Evolutionary conservation across 192 early-diverging fungal genomes (phyloP).

Genomic region (Podila epicladia): DNA sequence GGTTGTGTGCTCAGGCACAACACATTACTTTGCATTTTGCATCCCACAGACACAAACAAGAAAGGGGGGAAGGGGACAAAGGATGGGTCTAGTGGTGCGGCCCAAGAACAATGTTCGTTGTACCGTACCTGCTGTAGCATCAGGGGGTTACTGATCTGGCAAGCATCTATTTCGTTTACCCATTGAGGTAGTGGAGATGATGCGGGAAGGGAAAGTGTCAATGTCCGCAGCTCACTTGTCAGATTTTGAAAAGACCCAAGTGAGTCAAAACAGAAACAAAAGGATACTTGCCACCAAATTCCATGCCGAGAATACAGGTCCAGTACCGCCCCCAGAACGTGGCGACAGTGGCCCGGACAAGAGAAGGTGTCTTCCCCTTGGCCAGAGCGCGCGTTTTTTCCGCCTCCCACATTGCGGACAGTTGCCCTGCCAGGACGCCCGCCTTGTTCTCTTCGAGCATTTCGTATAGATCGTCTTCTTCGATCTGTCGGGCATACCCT

Average conservation of each 20-base stretch:
- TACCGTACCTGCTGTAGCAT: conserved; percentile 23
- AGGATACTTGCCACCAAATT: conserved; percentile 28
- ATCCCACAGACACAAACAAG: not conserved
- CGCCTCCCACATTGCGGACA: conserved; percentile 19
- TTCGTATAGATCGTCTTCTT: conserved; percentile 54
- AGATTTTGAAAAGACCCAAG: too few relatives aligned
- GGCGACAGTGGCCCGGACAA: conserved; percentile 18
- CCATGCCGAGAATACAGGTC: conserved; percentile 28
- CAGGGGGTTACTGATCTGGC: conserved; percentile 34
- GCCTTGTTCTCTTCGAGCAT: conserved; percentile 38
- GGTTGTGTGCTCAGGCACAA: not conserved
- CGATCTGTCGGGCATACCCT: conserved; percentile 34
- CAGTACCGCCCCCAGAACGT: conserved; percentile 36
- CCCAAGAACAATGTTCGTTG: too few relatives aligned
- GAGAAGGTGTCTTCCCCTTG: conserved; percentile 24
- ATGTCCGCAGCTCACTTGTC: too few relatives aligned
- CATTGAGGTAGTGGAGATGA: not conserved
- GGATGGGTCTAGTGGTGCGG: not conserved
- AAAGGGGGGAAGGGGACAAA: not conserved
- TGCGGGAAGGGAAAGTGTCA: not conserved
- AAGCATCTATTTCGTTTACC: conserved; percentile 6
- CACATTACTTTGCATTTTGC: not conserved
- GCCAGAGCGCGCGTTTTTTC: conserved; percentile 13
- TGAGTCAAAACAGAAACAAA: not conserved
- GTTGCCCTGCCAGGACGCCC: not conserved